A percentile compares a stretch with the other conserved stretches of the same genome.
Conservation (phyloP, 805 yeast species). For the Candida yuanshanica region DNA sequence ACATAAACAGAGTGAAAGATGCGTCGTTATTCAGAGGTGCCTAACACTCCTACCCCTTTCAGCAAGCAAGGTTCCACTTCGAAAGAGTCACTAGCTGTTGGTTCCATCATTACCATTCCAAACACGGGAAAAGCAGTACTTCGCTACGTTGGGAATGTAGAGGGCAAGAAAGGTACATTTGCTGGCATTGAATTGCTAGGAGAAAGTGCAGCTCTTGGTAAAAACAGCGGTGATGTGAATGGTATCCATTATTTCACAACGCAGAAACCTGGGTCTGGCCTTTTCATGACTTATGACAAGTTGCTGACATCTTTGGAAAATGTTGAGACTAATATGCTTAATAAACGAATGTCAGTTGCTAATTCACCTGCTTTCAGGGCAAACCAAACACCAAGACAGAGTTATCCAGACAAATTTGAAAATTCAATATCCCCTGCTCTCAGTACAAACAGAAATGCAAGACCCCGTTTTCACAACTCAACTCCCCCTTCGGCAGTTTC, state of each 20-base stretch:
- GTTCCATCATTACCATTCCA: conserved; percentile 40
- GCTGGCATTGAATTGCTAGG: conserved; percentile 88
- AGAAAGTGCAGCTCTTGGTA: conserved; percentile 58
- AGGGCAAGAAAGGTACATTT: conserved; percentile 66
- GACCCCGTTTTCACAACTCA: conserved; percentile 4
- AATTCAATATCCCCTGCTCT: conserved; percentile 4
- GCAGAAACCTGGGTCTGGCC: conserved; percentile 57
- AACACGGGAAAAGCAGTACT: conserved; percentile 67
- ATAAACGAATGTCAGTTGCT: conserved; percentile 4
- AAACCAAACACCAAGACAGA: conserved; percentile 11
- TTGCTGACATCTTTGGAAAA: conserved; percentile 17
- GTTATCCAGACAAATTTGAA: background rate
- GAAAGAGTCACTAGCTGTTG: conserved; percentile 11
- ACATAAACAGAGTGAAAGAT: conserved; percentile 2
- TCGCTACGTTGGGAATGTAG: conserved; percentile 66
- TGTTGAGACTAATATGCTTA: conserved; percentile 12
- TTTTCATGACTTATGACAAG: conserved; percentile 60
- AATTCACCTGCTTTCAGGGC: conserved; percentile 6
- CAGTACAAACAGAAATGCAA: conserved; percentile 3
- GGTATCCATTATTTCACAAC: conserved; percentile 70
- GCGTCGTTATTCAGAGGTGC: conserved; percentile 22
- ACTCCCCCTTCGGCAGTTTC: conserved; percentile 7
- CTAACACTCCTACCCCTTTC: conserved; percentile 21
- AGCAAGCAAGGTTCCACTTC: conserved; percentile 6
- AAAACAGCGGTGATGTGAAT: conserved; percentile 78